phyloP scores from a whole-genome alignment of 495 filamentous ascomycete species.

The Lasiosphaeria miniovina region DNA sequence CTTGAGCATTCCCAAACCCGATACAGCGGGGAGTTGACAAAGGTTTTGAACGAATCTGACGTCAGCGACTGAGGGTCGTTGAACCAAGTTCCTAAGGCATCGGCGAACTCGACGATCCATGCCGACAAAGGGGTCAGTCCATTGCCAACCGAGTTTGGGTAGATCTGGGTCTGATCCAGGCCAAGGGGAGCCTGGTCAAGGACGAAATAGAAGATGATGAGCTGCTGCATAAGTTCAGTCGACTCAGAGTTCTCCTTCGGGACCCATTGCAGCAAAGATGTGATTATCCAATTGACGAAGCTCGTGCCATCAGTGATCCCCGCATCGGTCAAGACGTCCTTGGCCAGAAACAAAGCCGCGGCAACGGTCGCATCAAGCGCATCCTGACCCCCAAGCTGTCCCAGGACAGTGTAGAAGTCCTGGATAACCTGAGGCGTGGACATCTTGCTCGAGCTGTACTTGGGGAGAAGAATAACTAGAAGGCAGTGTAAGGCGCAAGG shows the following conservation, averaged over 20 bases:
- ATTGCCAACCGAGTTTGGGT: neutral
- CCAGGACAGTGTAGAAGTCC: too few species aligned
- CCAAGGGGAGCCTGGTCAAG: slow-evolving; percentile 4
- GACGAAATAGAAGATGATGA: slow-evolving; percentile 10
- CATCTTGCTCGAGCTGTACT: too few species aligned
- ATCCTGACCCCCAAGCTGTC: too few species aligned
- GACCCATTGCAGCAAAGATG: neutral
- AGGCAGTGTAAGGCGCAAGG: too few species aligned
- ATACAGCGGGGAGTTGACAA: neutral
- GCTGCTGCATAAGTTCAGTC: neutral
- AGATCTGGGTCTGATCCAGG: neutral
- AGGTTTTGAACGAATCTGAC: neutral
- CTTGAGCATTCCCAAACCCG: neutral
- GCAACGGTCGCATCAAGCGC: too few species aligned
- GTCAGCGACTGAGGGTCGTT: slow-evolving; percentile 1
- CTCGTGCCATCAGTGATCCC: neutral
- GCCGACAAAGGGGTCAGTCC: slow-evolving; percentile 1
- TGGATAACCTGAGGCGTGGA: too few species aligned
- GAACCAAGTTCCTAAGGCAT: neutral
- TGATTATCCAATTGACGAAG: neutral
- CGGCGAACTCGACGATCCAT: slow-evolving; percentile 6
- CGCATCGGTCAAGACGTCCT: neutral
- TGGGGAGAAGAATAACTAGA: too few species aligned
- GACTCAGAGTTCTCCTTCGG: neutral
- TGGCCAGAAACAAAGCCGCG: too few species aligned